A percentile compares a stretch with the other conserved stretches of the same genome.
Evolutionary conservation across 345 rosid species (phyloP).

Genomic region (Eucalyptus marginata): DNA sequence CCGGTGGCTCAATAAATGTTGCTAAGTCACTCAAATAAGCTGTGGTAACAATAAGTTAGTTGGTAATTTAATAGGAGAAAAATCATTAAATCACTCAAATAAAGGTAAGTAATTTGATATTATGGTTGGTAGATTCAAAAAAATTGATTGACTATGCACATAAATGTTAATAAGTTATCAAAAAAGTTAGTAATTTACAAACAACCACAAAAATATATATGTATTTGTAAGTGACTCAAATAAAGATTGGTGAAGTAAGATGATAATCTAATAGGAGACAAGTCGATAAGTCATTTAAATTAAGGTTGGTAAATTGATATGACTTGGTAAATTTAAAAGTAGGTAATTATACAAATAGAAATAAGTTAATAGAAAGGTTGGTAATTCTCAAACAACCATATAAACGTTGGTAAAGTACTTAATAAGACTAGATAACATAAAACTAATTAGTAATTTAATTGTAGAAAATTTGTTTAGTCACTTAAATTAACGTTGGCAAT

Average conservation of each 20-base stretch:
- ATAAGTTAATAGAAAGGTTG: not conserved
- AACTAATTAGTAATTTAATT: not conserved
- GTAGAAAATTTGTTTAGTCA: not conserved
- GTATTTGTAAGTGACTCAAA: not conserved
- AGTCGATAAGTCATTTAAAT: not conserved
- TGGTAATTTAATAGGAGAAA: not conserved
- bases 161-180: not conserved
- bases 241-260: not conserved
- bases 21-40: not conserved
- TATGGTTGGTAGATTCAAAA: not conserved
- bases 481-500: not conserved
- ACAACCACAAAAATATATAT: not conserved
- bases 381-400: not conserved
- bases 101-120: not conserved
- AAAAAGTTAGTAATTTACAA: fast-evolving
- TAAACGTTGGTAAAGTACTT: not conserved
- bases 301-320: not conserved
- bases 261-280: not conserved
- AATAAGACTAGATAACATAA: not conserved
- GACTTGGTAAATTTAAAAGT: not conserved
- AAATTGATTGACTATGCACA: not conserved
- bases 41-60: not conserved
- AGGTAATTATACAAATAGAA: not conserved
- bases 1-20: not conserved
- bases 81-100: too few species aligned